Percentiles rank a stretch among this genome's conserved stretches.
Conservation (phyloP, 2,329 filamentous ascomycete genomes). For the Sporothrix protearum region DNA sequence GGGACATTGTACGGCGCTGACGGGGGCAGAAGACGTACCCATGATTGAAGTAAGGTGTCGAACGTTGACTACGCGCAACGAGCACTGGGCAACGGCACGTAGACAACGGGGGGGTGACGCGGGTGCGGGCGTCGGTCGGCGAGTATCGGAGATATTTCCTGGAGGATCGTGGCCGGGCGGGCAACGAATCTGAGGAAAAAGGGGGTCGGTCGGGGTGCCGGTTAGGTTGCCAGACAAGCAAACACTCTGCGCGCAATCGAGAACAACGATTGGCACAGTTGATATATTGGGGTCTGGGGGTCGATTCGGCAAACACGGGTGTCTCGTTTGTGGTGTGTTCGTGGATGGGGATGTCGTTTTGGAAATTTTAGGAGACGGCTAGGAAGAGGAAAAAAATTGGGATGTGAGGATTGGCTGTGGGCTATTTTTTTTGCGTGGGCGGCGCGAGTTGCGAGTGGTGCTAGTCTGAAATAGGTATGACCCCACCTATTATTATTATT, state of each 20-base stretch:
- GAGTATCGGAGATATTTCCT: neutral
- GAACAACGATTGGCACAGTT: slow-evolving; percentile 18
- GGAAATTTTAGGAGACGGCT: neutral
- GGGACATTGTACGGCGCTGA: neutral
- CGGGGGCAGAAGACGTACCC: slow-evolving; percentile 30
- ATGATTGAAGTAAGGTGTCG: slow-evolving; percentile 31
- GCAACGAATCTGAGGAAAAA: neutral
- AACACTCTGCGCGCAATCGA: slow-evolving; percentile 20
- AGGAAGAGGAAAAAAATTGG: slow-evolving; percentile 26
- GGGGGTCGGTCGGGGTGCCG: neutral
- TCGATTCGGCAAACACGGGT: neutral
- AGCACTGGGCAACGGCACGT: slow-evolving; percentile 33
- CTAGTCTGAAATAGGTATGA: slow-evolving; percentile 16
- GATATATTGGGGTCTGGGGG: slow-evolving; percentile 1
- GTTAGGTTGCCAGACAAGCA: neutral
- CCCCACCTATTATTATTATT: slow-evolving; percentile 25
- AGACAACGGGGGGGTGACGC: slow-evolving; percentile 27
- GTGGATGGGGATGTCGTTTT: neutral
- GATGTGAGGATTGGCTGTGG: slow-evolving; percentile 27
- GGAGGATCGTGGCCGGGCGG: slow-evolving; percentile 10
- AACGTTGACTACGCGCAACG: slow-evolving; percentile 34
- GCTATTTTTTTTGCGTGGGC: slow-evolving; percentile 28
- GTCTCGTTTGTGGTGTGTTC: slow-evolving; percentile 10
- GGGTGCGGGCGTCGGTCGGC: slow-evolving; percentile 17
- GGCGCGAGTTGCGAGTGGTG: neutral